Conservation (phyloP, 371 early-diverging fungal genomes). For the Mucor lusitanicus region DNA sequence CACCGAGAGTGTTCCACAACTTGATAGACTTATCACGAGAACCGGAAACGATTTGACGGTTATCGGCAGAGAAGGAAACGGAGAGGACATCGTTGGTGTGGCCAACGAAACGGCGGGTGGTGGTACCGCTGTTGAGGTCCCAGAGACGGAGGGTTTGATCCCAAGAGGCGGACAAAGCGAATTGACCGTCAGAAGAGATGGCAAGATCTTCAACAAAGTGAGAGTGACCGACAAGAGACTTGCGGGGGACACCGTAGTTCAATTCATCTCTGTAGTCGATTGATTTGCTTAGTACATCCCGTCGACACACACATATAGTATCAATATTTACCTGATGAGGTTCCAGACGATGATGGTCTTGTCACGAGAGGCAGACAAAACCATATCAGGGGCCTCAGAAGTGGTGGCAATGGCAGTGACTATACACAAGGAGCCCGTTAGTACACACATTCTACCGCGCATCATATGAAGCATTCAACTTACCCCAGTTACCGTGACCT, state of each 20-base stretch:
- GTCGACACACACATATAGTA: too few relatives aligned
- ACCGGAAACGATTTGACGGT: slow-evolving; percentile 98
- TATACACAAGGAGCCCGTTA: too few relatives aligned
- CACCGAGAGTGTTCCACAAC: slow-evolving; percentile 99
- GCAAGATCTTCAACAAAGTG: slow-evolving; percentile 97
- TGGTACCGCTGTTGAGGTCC: slow-evolving; percentile 93
- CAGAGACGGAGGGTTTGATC: slow-evolving; percentile 98
- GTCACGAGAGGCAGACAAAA: slow-evolving; percentile 95
- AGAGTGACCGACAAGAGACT: slow-evolving; percentile 94
- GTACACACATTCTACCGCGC: too few relatives aligned
- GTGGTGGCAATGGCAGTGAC: slow-evolving; percentile 96
- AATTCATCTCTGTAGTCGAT: slow-evolving; percentile 71
- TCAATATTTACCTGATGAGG: slow-evolving; percentile 63
- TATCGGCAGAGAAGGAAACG: slow-evolving; percentile 98
- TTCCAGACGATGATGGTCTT: slow-evolving; percentile 97
- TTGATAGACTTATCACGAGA: slow-evolving; percentile 99
- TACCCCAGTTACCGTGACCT: slow-evolving; percentile 54
- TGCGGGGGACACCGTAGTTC: slow-evolving; percentile 91
- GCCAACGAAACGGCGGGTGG: slow-evolving; percentile 95
- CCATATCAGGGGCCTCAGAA: slow-evolving; percentile 89
- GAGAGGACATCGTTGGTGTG: slow-evolving; percentile 97
- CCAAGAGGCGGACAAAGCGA: slow-evolving; percentile 97
- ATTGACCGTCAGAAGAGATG: slow-evolving; percentile 97
- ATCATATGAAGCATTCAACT: slow-evolving; percentile 1
- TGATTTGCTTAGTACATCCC: too few relatives aligned